Evolutionary conservation across 257 asterid genomes (phyloP).

Genomic region (Verbena officinalis): DNA sequence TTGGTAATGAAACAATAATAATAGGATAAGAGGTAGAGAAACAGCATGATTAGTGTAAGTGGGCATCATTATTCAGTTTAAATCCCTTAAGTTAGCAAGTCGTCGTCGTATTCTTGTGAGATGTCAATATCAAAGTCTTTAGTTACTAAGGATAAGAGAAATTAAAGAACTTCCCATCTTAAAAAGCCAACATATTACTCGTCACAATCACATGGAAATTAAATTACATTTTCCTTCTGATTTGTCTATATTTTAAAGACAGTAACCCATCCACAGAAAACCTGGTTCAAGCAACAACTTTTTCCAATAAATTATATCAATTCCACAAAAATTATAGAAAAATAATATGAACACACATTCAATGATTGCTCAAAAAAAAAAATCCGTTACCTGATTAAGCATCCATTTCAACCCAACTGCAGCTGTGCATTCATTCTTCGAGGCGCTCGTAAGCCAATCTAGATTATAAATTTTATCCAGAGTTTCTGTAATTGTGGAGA

Average conservation of each 20-base stretch:
- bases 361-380: neutral
- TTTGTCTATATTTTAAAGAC: too few relatives aligned
- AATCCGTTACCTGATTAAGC: conserved; percentile 82
- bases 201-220: too few relatives aligned
- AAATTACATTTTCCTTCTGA: too few relatives aligned
- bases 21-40: neutral
- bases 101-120: conserved; percentile 12
- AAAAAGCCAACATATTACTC: neutral
- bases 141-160: neutral
- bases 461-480: conserved; percentile 82
- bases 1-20: neutral
- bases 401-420: conserved; percentile 99
- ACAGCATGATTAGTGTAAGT: conserved; percentile 26
- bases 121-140: conserved; percentile 10
- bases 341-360: too few relatives aligned
- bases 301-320: neutral
- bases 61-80: conserved; percentile 21
- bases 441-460: conserved; percentile 87
- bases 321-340: neutral
- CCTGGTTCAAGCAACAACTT: too few relatives aligned
- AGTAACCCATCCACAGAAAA: too few relatives aligned
- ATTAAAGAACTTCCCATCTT: neutral
- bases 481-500: conserved; percentile 72
- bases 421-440: conserved; percentile 97
- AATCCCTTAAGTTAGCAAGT: conserved; percentile 14